These are phyloP conservation scores for Chamaenerion angustifolium DNA, from an alignment of 345 rosid genomes.

Conservation along the genomic window DNA sequence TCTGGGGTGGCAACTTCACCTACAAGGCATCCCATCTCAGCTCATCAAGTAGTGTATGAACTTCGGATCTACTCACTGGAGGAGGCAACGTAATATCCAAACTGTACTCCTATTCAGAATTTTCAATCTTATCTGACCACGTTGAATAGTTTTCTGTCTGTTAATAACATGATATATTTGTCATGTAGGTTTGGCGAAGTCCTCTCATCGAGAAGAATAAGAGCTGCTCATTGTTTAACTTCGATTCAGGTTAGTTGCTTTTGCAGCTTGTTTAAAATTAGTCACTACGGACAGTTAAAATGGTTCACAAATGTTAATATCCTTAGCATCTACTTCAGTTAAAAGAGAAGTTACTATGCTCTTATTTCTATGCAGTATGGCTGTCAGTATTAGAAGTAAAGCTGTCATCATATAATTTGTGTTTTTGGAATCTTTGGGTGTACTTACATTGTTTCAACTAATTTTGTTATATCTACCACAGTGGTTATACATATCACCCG, in stretches of 20 bases:
- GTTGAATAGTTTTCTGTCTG: not conserved
- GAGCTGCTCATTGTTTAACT: conserved; percentile 97
- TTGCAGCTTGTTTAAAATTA: not conserved
- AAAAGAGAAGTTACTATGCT: too few species aligned
- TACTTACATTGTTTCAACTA: too few species aligned
- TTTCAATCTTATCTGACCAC: not conserved
- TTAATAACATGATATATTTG: conserved; percentile 10
- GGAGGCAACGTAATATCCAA: conserved; percentile 66
- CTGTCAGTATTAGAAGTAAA: too few species aligned
- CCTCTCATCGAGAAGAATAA: conserved; percentile 77
- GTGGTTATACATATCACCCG: too few species aligned
- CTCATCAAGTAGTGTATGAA: conserved; percentile 89
- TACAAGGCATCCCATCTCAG: conserved; percentile 85
- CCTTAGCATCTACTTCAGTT: too few species aligned
- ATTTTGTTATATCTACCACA: too few species aligned
- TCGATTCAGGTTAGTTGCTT: conserved; percentile 70
- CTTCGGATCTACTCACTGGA: conserved; percentile 92
- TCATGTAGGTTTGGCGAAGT: conserved; percentile 63
- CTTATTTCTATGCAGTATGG: too few species aligned
- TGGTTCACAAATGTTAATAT: too few species aligned
- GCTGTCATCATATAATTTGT: too few species aligned
- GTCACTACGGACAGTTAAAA: too few species aligned
- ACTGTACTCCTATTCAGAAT: conserved; percentile 2
- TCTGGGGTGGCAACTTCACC: conserved; percentile 77
- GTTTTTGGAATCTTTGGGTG: too few species aligned